Evolutionary conservation across 176 grass and related monocot species (phyloP).

Genomic region (Juncus effusus): DNA sequence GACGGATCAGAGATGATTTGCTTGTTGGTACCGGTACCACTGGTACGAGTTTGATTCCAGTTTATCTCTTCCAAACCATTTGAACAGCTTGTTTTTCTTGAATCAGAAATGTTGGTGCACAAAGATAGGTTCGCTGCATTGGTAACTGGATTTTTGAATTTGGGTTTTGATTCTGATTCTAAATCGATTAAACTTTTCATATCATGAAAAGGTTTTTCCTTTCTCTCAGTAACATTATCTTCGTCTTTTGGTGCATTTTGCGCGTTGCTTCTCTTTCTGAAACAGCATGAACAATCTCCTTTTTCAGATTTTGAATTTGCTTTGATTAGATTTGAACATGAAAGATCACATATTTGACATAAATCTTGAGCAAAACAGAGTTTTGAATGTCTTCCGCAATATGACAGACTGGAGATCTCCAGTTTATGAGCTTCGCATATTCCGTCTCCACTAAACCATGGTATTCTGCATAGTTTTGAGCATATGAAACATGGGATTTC

Average conservation of each 20-base stretch:
- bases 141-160: constrained; percentile 11
- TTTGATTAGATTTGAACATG: constrained; percentile 31
- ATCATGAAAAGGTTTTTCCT: constrained; percentile 26
- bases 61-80: constrained; percentile 19
- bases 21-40: neutral
- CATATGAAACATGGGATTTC: constrained; percentile 68
- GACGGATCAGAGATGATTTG: no score
- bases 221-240: constrained; percentile 6
- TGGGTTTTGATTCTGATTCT: constrained; percentile 42
- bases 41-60: constrained; percentile 16
- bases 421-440: constrained; percentile 73
- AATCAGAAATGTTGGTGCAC: constrained; percentile 21
- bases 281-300: constrained; percentile 37
- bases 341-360: constrained; percentile 56
- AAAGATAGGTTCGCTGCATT: constrained; percentile 28
- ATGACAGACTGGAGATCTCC: constrained; percentile 73
- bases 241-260: neutral
- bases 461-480: constrained; percentile 67
- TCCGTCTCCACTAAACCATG: constrained; percentile 71
- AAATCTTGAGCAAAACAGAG: constrained; percentile 43
- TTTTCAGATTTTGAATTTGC: constrained; percentile 29
- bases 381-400: constrained; percentile 60
- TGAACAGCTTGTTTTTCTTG: constrained; percentile 9
- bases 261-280: constrained; percentile 17
- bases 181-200: constrained; percentile 45